Evolutionary conservation across 495 filamentous ascomycete genomes (phyloP), one percentile per base, ranked within the genome.

Genomic region (Tuber microsphaerosporum): DNA sequence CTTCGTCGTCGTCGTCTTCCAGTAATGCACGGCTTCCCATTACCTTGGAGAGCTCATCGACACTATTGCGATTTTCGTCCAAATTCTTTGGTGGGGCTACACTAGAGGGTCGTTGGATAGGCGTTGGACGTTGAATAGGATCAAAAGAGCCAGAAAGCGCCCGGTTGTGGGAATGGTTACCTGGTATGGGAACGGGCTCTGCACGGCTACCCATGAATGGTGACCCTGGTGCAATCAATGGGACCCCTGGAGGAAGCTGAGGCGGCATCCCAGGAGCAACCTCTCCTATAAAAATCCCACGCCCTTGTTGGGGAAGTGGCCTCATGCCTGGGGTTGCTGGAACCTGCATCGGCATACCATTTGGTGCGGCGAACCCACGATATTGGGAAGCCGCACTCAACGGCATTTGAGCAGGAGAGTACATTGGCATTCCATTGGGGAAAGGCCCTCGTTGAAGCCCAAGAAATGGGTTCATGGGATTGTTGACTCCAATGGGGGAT

Each of bases 1-100:
- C 86, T 71, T 88, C 87, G 75, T 93, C 89, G 26, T 93, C 89
- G 26, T 86, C 88, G 81, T 96, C 94, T 79, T 96, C 94, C 51
- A 97, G 86, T n/a, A 99, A 86, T 14, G 94, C 94, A 83, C 91
- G 94, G 84, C 94, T 97, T 16, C 95, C 96, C n/a, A 99, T 87
- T 82, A 94, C 93, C 71, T 90, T 88, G 74, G 89, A 92, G 69
- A 96, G 85, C 73, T 94, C 89, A 73, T 97, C 93, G 48, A 92
- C 80, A 73, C 92, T 84, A 69, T 84, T 86, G 56, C 85, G 83
- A 34, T 87, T 86, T 68, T 86, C 85, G 39, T 83, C 85, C 22
- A 87, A 83, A 68, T 88, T 86, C 61, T 83, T 83, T n/a, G 71
- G 75, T 14, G 89, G 88, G 39, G 91, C 89, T 34, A 91, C 89